Evolutionary conservation across 495 filamentous ascomycete genomes (phyloP).

Genomic region (Aspergillus saccharolyticus): DNA sequence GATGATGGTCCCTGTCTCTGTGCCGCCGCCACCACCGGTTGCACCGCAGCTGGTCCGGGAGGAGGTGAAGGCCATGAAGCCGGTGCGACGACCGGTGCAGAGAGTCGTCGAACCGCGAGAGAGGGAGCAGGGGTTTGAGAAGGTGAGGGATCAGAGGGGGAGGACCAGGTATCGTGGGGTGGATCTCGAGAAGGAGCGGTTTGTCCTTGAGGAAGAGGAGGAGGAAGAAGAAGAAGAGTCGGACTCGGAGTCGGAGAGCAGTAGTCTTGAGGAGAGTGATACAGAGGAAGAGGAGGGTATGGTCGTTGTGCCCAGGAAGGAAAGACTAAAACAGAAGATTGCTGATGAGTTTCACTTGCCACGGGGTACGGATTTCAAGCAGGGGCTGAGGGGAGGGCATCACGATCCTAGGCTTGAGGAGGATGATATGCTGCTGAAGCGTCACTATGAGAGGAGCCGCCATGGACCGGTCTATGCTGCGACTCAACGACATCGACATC

Average conservation of each 20-base stretch:
- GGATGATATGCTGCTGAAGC: not conserved
- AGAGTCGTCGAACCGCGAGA: constrained; percentile 23
- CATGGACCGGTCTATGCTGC: constrained; percentile 4
- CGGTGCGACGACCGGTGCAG: constrained; percentile 9
- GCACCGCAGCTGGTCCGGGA: not conserved
- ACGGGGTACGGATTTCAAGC: constrained; percentile 7
- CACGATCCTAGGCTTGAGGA: constrained; percentile 3
- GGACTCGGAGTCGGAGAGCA: constrained; percentile 17
- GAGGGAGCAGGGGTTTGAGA: not conserved
- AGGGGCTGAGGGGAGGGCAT: not conserved
- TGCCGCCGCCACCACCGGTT: not conserved
- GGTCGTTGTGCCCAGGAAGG: constrained; percentile 14
- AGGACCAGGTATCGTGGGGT: constrained; percentile 13
- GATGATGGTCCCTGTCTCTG: constrained; percentile 9
- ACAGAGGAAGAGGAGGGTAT: constrained; percentile 28
- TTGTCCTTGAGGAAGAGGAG: constrained; percentile 9
- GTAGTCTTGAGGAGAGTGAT: constrained; percentile 10
- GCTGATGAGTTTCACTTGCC: not conserved
- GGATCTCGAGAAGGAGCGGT: constrained; percentile 11
- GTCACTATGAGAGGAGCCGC: constrained; percentile 1
- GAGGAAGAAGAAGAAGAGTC: constrained; percentile 11
- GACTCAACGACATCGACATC: constrained; percentile 1
- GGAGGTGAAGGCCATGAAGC: not conserved
- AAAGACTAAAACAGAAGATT: not conserved
- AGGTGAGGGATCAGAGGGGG: constrained; percentile 7